Percentiles rank a stretch among this genome's conserved stretches.
These are phyloP conservation scores for Hapsidospora chrysogenum DNA, from an alignment of 495 filamentous ascomycete species.

Conservation along the genomic window DNA sequence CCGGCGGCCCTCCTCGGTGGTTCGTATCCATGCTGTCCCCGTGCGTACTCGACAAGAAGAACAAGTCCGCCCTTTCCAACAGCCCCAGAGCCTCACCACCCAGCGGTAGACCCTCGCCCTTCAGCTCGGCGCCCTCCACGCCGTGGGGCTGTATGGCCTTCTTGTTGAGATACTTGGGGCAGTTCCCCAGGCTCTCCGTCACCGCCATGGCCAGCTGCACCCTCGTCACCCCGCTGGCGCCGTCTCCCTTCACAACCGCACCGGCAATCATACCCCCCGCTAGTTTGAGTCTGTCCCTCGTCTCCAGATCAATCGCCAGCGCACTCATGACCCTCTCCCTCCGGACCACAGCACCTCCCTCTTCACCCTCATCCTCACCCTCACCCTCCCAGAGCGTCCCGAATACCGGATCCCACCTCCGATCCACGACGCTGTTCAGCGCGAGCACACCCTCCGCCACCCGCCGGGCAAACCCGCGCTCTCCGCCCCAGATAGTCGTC, in stretches of 20 bases:
- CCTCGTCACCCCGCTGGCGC: not conserved
- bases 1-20: slow-evolving; percentile 56
- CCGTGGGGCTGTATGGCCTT: slow-evolving; percentile 41
- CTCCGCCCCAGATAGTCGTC: slow-evolving; percentile 60
- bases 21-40: slow-evolving; percentile 73
- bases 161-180: slow-evolving; percentile 70
- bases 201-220: slow-evolving; percentile 51
- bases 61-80: slow-evolving; percentile 48
- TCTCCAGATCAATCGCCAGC: slow-evolving; percentile 50
- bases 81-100: slow-evolving; percentile 36
- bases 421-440: slow-evolving; percentile 39
- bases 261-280: slow-evolving; percentile 46
- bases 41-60: slow-evolving; percentile 57
- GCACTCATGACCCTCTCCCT: slow-evolving; percentile 35
- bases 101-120: slow-evolving; percentile 8
- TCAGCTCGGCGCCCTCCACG: slow-evolving; percentile 21
- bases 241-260: slow-evolving; percentile 15
- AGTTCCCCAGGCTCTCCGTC: slow-evolving; percentile 58
- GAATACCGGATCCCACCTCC: slow-evolving; percentile 46
- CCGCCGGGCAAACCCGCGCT: slow-evolving; percentile 43
- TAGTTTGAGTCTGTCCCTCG: slow-evolving; percentile 48
- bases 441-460: slow-evolving; percentile 41
- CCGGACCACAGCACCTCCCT: slow-evolving; percentile 13
- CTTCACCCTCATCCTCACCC: slow-evolving; percentile 10
- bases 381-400: slow-evolving; percentile 28